Base-by-base conservation (phyloP, 2,329 filamentous ascomycete species). In the Alternaria sp. region DNA sequence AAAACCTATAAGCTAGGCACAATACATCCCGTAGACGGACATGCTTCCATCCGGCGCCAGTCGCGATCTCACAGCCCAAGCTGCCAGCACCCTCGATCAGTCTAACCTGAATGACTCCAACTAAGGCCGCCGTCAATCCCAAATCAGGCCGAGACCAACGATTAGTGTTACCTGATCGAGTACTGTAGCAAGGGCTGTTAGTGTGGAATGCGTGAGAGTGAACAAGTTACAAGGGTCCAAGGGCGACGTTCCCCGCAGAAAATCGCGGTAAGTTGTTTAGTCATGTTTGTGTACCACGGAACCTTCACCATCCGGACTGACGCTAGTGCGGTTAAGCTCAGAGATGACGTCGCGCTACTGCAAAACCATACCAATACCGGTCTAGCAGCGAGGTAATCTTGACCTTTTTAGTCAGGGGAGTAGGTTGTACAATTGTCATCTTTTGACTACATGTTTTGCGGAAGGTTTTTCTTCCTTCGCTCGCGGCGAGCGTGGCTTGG, bases 241-340 rank as follows among this genome's bases (percentile, higher is more conserved):
- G 20, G 15, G 57, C 28, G 26, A 6, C n/a, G 25, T 12, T 25
- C 58, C 30, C 58, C 51, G 51, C 58, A 49, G 37, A 41, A 25
- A 44, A 47, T 43, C 43, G n/a, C 41, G 58, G 43, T 45, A 47
- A 43, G 50, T 47, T 6, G 37, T 41, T 41, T 46, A 37, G 47
- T 55, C 26, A 41, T 41, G 58, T 44, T 50, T 46, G 57, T 49
- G 50, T 49, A 43, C 43, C 43, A 60, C 58, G 58, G 58, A 47
- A 60, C 33, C 41, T 33, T 60, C 43, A 56, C 51, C 43, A 43
- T 60, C 58, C 58, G 58, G 28, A 37, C 23, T 30, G n/a, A 26
- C 51, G 49, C 58, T 28, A 47, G 41, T 37, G 21, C 43, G 58
- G n/a, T 55, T 60, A 47, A 60, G 58, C 58, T 46, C 21, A 12